Evolutionary conservation across 2,329 filamentous ascomycete genomes (phyloP).

Genomic region (Aspergillus aculeatinus): DNA sequence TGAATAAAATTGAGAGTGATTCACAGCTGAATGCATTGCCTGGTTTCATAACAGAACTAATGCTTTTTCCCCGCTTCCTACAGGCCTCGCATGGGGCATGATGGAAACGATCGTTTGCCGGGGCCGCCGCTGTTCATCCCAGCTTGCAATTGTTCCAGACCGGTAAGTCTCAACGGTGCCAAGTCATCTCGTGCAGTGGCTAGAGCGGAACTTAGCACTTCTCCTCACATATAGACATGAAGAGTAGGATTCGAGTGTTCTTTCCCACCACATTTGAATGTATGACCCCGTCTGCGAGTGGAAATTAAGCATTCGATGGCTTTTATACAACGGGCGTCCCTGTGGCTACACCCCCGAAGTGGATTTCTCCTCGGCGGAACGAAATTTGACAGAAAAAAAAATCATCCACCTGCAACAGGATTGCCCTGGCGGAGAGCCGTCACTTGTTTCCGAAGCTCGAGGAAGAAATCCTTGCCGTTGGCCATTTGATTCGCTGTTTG

Average conservation of each 20-base stretch:
- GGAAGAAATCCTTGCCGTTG: constrained; percentile 51
- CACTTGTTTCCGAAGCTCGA: constrained; percentile 50
- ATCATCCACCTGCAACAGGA: constrained; percentile 37
- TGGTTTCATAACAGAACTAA: background rate
- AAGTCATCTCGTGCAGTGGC: too few species aligned
- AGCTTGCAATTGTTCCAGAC: background rate
- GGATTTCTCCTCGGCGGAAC: background rate
- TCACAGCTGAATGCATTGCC: background rate
- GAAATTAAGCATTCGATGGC: background rate
- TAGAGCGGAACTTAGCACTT: too few species aligned
- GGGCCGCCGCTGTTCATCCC: background rate
- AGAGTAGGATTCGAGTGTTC: too few species aligned
- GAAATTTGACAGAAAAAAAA: background rate
- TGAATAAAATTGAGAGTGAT: background rate
- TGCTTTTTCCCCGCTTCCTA: background rate
- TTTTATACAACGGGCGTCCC: background rate
- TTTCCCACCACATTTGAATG: too few species aligned
- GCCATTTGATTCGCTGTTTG: constrained; percentile 47
- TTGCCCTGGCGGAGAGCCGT: constrained; percentile 39
- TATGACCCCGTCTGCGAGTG: too few species aligned
- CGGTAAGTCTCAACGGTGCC: background rate
- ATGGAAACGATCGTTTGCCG: background rate
- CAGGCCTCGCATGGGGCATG: background rate
- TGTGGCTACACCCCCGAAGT: background rate
- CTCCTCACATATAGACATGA: too few species aligned